phyloP scores from a whole-genome alignment of 768 basidiomycete genomes.

The Rhodosporidiobolus sp. region DNA sequence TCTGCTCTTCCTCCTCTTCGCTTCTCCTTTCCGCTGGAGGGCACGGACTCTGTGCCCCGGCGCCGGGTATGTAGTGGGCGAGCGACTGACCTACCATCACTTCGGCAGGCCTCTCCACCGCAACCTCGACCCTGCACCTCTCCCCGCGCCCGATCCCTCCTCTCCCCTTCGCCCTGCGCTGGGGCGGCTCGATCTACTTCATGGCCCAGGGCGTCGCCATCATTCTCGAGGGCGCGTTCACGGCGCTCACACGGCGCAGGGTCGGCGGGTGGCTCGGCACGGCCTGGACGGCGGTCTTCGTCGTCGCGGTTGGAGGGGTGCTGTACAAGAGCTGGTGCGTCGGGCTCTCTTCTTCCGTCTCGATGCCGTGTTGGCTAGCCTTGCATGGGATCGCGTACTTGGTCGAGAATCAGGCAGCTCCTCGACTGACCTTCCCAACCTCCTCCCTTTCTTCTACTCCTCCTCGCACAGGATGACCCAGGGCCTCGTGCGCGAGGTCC shows the following conservation, averaged over 20 bases:
- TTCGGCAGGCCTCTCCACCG: slow-evolving; percentile 13
- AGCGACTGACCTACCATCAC: no score
- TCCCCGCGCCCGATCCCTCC: not conserved
- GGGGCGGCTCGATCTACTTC: slow-evolving; percentile 34
- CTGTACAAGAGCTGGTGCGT: slow-evolving; percentile 20
- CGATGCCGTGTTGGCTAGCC: not conserved
- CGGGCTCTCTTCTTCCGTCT: not conserved
- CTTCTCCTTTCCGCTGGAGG: not conserved
- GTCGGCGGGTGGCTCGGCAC: slow-evolving; percentile 4
- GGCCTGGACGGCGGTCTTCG: slow-evolving; percentile 12
- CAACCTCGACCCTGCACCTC: slow-evolving; percentile 12
- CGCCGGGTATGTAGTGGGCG: no score
- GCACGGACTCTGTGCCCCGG: not conserved
- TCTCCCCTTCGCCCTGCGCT: slow-evolving; percentile 13
- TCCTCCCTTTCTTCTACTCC: not conserved
- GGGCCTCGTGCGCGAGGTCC: slow-evolving; percentile 30
- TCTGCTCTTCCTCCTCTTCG: not conserved
- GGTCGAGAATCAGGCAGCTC: no score
- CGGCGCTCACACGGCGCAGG: not conserved
- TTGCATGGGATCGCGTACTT: not conserved
- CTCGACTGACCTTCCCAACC: not conserved
- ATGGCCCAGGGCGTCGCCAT: slow-evolving; percentile 29
- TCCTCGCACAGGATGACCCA: slow-evolving; percentile 13
- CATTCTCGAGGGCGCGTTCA: slow-evolving; percentile 26
- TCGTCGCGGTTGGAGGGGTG: not conserved